Evolutionary conservation across 2,329 filamentous ascomycete genomes (phyloP).

Genomic region (Remersonia thermophila): DNA sequence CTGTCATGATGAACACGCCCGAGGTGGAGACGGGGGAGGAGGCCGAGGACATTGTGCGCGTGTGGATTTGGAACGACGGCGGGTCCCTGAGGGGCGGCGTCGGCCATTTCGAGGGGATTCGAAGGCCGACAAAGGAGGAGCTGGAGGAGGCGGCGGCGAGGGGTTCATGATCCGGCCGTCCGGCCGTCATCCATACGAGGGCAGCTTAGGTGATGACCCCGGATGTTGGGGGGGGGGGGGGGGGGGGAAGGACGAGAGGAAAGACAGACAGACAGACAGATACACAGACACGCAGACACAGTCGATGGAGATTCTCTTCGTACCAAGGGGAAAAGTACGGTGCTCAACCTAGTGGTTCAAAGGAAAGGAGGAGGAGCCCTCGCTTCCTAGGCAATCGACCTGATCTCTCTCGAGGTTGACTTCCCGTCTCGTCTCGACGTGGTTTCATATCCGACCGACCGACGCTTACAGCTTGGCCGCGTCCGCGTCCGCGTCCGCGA

Average conservation of each 20-base stretch:
- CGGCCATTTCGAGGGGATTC: slow-evolving; percentile 14
- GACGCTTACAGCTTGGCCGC: slow-evolving; percentile 14
- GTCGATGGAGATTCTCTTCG: too few species aligned
- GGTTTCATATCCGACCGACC: not conserved
- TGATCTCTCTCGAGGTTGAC: too few species aligned
- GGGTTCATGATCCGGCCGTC: too few species aligned
- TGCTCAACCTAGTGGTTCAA: too few species aligned
- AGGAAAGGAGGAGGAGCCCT: too few species aligned
- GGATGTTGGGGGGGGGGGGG: too few species aligned
- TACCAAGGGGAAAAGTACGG: too few species aligned
- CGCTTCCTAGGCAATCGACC: too few species aligned
- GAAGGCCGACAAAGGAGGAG: slow-evolving; percentile 6
- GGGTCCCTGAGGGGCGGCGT: slow-evolving; percentile 10
- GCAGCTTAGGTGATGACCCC: too few species aligned
- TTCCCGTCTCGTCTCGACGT: too few species aligned
- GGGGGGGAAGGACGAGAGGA: not conserved
- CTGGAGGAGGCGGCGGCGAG: not conserved
- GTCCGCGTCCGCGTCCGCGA: slow-evolving; percentile 7
- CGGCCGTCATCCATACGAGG: too few species aligned
- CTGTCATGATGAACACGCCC: slow-evolving; percentile 14
- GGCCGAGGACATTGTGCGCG: slow-evolving; percentile 9
- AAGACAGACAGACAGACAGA: not conserved
- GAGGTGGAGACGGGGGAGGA: slow-evolving; percentile 9
- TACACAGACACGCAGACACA: too few species aligned
- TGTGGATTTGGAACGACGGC: slow-evolving; percentile 16